phyloP scores from a whole-genome alignment of 176 grass and related monocot species.

The Pontederia crassipes region DNA sequence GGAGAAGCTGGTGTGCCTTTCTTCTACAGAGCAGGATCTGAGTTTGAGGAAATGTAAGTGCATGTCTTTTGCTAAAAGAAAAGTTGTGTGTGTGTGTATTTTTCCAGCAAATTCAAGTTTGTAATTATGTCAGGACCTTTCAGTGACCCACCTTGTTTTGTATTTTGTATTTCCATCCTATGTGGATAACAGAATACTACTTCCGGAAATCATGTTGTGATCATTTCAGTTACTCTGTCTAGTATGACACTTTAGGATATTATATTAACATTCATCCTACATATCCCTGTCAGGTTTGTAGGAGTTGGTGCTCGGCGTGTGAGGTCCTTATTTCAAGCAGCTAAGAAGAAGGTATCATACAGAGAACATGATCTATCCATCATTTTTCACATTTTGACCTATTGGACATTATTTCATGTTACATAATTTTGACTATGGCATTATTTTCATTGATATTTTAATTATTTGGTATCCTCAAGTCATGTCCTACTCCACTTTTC shows the following conservation, averaged over 20 bases:
- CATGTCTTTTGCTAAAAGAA: neutral
- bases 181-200: neutral
- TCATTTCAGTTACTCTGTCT: neutral
- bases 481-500: neutral
- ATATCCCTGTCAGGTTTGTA: conserved; percentile 56
- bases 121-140: too few species aligned
- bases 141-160: neutral
- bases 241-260: too few species aligned
- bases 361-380: neutral
- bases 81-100: neutral
- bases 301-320: conserved; percentile 76
- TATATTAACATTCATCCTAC: neutral
- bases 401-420: too few species aligned
- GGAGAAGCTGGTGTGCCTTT: conserved; percentile 86
- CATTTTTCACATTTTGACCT: neutral
- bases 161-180: neutral
- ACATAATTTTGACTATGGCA: too few species aligned
- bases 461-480: too few species aligned
- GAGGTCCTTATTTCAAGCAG: conserved; percentile 64
- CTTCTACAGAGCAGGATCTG: conserved; percentile 80
- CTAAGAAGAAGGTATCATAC: conserved; percentile 51
- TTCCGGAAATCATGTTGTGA: neutral
- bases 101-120: neutral
- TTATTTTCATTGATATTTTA: neutral
- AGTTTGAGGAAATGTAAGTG: conserved; percentile 97